phyloP scores from a whole-genome alignment of 2,329 filamentous ascomycete genomes.

The Aspergillus floridensis region DNA sequence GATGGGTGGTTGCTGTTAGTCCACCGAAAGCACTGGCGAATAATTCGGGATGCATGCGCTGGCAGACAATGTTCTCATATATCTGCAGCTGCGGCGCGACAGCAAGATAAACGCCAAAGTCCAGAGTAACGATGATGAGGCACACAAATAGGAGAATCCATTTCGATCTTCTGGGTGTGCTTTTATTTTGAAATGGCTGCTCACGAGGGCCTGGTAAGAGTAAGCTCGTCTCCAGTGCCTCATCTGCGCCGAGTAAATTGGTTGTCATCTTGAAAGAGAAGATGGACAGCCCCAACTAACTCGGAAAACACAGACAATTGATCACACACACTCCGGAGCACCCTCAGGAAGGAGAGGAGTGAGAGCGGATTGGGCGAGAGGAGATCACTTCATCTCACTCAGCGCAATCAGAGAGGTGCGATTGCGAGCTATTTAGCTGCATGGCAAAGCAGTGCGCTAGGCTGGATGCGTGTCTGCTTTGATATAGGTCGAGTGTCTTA shows the following conservation, averaged over 20 bases:
- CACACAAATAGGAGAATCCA: slow-evolving; percentile 9
- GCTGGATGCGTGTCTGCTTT: neutral
- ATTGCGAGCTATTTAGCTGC: neutral
- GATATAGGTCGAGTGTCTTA: neutral
- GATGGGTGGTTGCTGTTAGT: neutral
- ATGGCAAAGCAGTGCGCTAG: neutral
- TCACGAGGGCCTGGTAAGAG: neutral
- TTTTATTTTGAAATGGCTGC: neutral
- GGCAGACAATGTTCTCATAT: slow-evolving; percentile 16
- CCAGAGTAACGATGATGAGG: slow-evolving; percentile 7
- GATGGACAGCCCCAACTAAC: neutral
- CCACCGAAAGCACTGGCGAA: neutral
- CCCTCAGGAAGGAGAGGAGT: neutral
- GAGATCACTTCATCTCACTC: neutral
- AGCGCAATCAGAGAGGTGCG: neutral
- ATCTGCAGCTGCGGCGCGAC: slow-evolving; percentile 15
- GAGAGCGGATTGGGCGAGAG: neutral
- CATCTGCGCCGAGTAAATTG: neutral
- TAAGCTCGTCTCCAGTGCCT: neutral
- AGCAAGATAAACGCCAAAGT: slow-evolving; percentile 12
- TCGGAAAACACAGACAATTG: neutral
- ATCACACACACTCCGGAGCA: neutral
- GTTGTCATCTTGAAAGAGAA: neutral
- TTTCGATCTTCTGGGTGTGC: neutral
- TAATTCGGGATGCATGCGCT: slow-evolving; percentile 10